Evolutionary conservation across 805 yeast species (phyloP), one percentile per base, ranked within the genome.

Genomic region (Yarrowia phangngaensis): DNA sequence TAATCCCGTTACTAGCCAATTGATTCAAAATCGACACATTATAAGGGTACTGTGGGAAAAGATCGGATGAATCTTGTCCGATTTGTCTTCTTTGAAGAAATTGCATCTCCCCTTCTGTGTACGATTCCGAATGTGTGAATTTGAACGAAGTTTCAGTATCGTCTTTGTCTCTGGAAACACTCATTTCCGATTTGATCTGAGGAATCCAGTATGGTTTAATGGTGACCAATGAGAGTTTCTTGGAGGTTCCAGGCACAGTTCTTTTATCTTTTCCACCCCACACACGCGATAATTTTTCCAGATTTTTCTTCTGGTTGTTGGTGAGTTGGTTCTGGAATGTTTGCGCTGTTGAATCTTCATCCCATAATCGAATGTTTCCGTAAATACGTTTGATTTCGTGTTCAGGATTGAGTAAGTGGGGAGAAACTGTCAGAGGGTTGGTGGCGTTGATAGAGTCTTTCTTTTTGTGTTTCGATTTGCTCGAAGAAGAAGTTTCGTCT

Each of bases 211-310:
- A 89, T 52, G 83, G 88, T 60, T 83, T 75, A 34, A 86, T 78
- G 57, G 80, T 80, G 0, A 94, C 79, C 53, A 87, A 67, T 9
- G 75, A 68, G 38, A 86, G 65, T 56, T 83, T 82, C 54, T 87
- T 72, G 0, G 78, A 64, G 0, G 85, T 76, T 20, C 90, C 90
- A 0, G 95, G 95, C 3, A 84, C 76, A 5, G 78, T 67, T 38
- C 82, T 65, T 53, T 80, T 76, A 58, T 85, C 94, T 54, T 76
- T 75, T 0, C 95, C 95, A 34, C 87, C 83, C 95, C 95, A 86
- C n/a, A 45, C 40, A 7, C 38, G 7, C 26, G 23, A 11, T 11
- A 45, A 31, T 16, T 45, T 45, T 19, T 41, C 48, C 23, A 22
- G 35, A 16, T 30, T 41, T 22, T 41, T 41, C 22, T 30, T 41